Conservation (phyloP, 2,329 filamentous ascomycete genomes). For the Biscogniauxia sp. region DNA sequence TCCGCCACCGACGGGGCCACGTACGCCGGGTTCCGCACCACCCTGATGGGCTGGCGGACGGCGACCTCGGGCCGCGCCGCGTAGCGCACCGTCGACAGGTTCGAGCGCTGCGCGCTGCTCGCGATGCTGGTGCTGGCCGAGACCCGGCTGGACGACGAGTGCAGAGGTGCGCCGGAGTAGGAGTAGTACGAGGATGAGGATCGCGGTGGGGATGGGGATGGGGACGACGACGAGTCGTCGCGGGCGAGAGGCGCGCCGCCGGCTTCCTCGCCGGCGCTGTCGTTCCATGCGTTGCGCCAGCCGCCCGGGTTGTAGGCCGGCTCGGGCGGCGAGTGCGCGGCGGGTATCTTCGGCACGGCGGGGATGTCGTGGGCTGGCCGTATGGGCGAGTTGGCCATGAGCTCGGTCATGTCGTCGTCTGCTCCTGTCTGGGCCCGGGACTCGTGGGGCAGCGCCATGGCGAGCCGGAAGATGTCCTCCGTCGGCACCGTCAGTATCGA, state of each 20-base stretch:
- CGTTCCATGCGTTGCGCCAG: constrained; percentile 29
- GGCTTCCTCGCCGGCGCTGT: constrained; percentile 16
- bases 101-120: constrained; percentile 23
- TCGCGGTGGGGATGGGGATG: background rate
- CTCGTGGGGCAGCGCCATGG: background rate
- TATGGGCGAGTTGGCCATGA: constrained; percentile 20
- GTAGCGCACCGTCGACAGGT: constrained; percentile 28
- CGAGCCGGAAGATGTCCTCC: constrained; percentile 22
- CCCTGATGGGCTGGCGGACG: constrained; percentile 24
- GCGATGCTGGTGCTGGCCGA: constrained; percentile 27
- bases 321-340: constrained; percentile 11
- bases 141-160: constrained; percentile 4
- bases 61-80: constrained; percentile 28
- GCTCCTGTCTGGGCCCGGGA: background rate
- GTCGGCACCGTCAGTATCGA: constrained; percentile 25
- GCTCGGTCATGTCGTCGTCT: constrained; percentile 12
- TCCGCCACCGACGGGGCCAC: constrained; percentile 4
- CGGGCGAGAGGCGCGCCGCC: constrained; percentile 4
- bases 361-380: constrained; percentile 9
- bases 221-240: background rate
- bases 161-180: background rate
- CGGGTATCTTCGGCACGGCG: constrained; percentile 4
- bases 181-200: constrained; percentile 6
- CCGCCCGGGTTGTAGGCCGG: constrained; percentile 26
- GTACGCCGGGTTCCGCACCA: constrained; percentile 26